Percentiles rank a stretch among this genome's conserved stretches.
These are phyloP conservation scores for Crepidotus variabilis DNA, from an alignment of 768 basidiomycete genomes.

Conservation along the genomic window DNA sequence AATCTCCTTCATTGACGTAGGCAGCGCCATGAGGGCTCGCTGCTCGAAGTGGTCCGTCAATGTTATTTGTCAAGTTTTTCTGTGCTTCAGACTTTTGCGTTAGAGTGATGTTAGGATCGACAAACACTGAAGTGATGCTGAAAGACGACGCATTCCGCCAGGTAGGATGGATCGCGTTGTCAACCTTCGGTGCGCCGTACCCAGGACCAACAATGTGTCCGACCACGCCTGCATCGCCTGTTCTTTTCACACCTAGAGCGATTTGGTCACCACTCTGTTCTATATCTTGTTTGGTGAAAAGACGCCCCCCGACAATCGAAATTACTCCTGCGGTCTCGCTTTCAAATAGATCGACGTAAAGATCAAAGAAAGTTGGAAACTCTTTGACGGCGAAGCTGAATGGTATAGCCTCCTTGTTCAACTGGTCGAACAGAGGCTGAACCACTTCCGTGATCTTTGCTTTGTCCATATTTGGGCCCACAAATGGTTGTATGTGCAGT, in stretches of 20 bases:
- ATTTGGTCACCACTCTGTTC: constrained; percentile 4
- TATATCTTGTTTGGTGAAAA: constrained; percentile 10
- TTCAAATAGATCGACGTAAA: constrained; percentile 14
- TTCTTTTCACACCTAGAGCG: neutral
- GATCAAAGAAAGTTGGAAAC: constrained; percentile 13
- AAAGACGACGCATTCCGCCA: constrained; percentile 4
- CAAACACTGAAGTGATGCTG: neutral
- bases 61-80: constrained; percentile 8
- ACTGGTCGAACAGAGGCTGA: constrained; percentile 9
- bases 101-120: constrained; percentile 3
- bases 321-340: constrained; percentile 4
- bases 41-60: constrained; percentile 8
- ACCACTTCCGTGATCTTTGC: constrained; percentile 6
- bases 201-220: constrained; percentile 14
- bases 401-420: constrained; percentile 9
- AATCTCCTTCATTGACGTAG: constrained; percentile 13
- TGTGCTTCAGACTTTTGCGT: constrained; percentile 11
- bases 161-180: constrained; percentile 14
- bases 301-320: constrained; percentile 9
- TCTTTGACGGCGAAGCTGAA: constrained; percentile 4
- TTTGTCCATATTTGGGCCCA: constrained; percentile 10
- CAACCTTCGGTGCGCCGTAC: constrained; percentile 4
- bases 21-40: constrained; percentile 3
- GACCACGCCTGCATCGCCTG: constrained; percentile 1
- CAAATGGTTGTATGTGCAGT: constrained; percentile 11